A percentile compares a stretch with the other conserved stretches of the same genome.
Conservation (phyloP, 345 rosid genomes). For the Citrus glauca region DNA sequence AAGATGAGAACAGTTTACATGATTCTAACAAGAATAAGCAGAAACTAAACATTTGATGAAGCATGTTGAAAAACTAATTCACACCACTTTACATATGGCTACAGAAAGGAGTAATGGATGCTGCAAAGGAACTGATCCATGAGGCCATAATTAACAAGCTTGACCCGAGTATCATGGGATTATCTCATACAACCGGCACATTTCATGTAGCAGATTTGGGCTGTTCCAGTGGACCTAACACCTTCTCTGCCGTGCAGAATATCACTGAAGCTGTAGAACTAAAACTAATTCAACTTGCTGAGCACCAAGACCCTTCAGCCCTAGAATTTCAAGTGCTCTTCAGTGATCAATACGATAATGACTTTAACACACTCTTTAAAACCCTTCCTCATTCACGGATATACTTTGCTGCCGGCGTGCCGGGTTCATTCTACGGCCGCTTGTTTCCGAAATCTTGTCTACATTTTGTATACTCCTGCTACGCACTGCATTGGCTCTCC, state of each 20-base stretch:
- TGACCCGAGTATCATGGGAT: neutral
- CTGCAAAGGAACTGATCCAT: conserved; percentile 9
- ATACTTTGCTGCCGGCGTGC: conserved; percentile 20
- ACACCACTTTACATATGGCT: neutral
- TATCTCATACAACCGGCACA: neutral
- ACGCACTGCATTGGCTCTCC: conserved; percentile 39
- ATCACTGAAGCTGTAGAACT: conserved; percentile 21
- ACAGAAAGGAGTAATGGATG: neutral
- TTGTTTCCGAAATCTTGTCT: conserved; percentile 36
- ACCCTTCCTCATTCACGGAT: conserved; percentile 5
- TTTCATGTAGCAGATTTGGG: conserved; percentile 29
- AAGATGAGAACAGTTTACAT: too few relatives aligned
- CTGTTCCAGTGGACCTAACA: conserved; percentile 33
- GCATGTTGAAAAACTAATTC: neutral
- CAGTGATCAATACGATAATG: conserved; percentile 21
- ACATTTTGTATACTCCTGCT: conserved; percentile 32
- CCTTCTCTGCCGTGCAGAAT: conserved; percentile 23
- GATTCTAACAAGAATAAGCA: neutral
- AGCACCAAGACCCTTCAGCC: neutral
- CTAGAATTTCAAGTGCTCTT: conserved; percentile 21
- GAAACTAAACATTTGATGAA: neutral
- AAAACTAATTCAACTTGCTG: neutral
- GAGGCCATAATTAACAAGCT: conserved; percentile 16
- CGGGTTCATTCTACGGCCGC: conserved; percentile 36
- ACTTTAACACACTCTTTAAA: conserved; percentile 27